These are phyloP conservation scores for Millerozyma acaciae DNA, from an alignment of 805 yeast genomes.

Conservation along the genomic window DNA sequence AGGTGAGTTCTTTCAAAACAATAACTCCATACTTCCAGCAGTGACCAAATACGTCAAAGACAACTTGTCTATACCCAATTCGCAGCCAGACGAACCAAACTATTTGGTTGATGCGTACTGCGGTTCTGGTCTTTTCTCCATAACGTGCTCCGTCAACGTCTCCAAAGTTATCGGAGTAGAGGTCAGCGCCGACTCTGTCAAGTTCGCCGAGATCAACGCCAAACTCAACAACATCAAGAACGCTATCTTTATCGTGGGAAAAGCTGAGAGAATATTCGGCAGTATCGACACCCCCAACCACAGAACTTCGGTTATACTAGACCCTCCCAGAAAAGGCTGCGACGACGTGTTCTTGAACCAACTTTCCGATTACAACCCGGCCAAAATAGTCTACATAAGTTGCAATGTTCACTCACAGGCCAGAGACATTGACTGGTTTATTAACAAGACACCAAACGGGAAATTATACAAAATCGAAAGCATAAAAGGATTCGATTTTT, in stretches of 20 bases:
- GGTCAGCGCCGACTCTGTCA: conserved; percentile 85
- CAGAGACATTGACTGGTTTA: conserved; percentile 81
- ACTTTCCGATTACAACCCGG: conserved; percentile 77
- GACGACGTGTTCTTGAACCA: conserved; percentile 85
- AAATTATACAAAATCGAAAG: conserved; percentile 67
- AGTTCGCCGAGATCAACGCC: conserved; percentile 83
- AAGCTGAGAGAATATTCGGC: conserved; percentile 85
- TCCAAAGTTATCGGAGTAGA: conserved; percentile 89
- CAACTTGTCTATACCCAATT: conserved; percentile 48
- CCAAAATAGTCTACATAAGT: conserved; percentile 86
- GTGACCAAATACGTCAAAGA: conserved; percentile 79
- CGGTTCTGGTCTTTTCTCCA: conserved; percentile 91
- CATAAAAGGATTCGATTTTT: conserved; percentile 91
- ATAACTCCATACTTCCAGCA: conserved; percentile 81
- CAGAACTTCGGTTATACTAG: conserved; percentile 84
- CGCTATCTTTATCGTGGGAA: conserved; percentile 83
- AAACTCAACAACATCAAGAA: conserved; percentile 68
- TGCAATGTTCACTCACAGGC: conserved; percentile 99
- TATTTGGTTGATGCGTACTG: conserved; percentile 92
- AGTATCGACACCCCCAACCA: conserved; percentile 71
- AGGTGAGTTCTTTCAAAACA: conserved; percentile 95
- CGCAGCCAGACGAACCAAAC: conserved; percentile 31
- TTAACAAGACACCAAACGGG: conserved; percentile 63
- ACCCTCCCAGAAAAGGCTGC: conserved; percentile 97
- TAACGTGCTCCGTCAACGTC: conserved; percentile 80